Conservation (phyloP, 1,139 yeast genomes). For the Saccharomyces hybrid region DNA sequence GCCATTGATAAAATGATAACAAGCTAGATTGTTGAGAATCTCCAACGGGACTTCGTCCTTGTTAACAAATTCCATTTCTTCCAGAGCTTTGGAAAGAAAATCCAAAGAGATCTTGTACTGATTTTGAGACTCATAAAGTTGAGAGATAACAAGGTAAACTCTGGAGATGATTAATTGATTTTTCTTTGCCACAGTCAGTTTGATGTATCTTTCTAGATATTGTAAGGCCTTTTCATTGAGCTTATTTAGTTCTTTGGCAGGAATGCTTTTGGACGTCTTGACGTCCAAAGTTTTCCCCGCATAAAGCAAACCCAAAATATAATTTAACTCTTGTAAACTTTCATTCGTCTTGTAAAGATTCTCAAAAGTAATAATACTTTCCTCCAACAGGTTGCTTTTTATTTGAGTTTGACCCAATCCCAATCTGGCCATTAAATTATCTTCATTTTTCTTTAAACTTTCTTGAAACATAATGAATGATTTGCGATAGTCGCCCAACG, state of each 20-base stretch:
- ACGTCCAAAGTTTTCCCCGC: conserved; percentile 38
- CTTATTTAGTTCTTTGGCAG: conserved; percentile 18
- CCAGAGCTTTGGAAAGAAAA: conserved; percentile 52
- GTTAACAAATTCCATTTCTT: conserved; percentile 38
- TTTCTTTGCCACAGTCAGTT: conserved; percentile 45
- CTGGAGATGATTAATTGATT: conserved; percentile 62
- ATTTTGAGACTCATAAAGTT: conserved; percentile 57
- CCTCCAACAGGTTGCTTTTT: conserved; percentile 66
- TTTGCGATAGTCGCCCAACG: conserved; percentile 48
- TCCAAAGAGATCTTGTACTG: conserved; percentile 48
- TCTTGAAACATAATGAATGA: conserved; percentile 71
- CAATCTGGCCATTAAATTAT: conserved; percentile 59
- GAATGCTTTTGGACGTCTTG: conserved; percentile 10
- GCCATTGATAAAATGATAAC: conserved; percentile 63
- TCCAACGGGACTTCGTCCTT: conserved; percentile 55
- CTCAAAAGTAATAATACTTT: conserved; percentile 81
- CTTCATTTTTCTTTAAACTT: conserved; percentile 55
- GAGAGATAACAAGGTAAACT: conserved; percentile 62
- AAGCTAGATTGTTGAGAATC: conserved; percentile 78
- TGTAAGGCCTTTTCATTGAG: conserved; percentile 46
- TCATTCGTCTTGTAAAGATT: conserved; percentile 59
- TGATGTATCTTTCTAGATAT: conserved; percentile 66
- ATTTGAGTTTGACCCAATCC: conserved; percentile 86
- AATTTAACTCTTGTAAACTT: conserved; percentile 66
- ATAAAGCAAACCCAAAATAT: conserved; percentile 68